Base-by-base conservation (phyloP, 257 asterid species). In the Solanum sparsipilum region DNA sequence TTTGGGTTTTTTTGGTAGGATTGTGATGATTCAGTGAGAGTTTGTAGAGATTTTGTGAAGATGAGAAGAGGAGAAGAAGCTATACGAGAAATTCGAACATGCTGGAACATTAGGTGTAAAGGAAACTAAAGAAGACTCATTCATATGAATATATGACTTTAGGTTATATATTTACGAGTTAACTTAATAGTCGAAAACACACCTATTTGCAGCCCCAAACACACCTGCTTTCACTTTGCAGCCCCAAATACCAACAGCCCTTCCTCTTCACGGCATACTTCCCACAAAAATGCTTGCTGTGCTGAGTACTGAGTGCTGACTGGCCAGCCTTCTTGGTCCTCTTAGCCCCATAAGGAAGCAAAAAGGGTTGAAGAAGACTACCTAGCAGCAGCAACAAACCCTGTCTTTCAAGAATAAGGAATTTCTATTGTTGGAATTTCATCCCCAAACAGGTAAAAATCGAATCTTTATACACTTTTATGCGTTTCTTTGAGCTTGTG, bases 51-150 rank as follows among this genome's bases (percentile, higher is more conserved):
- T 31, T 85, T 85, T 13, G 86, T n/a, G 9, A 5, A 25, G n/a
- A 27, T 1, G 8, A 39, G 84, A 76, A 78, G 20, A 78, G 52
- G 10, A 25, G 1, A 20, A 4, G 83, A 88, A 70, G 87, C 87
- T 70, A 78, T 12, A 29, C 89, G 93, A 67, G 79, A 87, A 79
- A 83, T 48, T 29, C 88, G 90, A 65, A 35, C 88, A 90, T 72
- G 86, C 88, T 72, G 87, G 90, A 91, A 86, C 95, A 94, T 56
- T 93, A 90, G 90, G n/a, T 39, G 11, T 4, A 13, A 6, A 38
- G 11, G 18, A 38, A 75, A 38, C 44, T 31, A 36, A n/a, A 75
- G 20, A n/a, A 23, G 25, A 39, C 18, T 36, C 23, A 75, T 11
- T 36, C 32, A 71, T 25, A 6, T 13, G 35, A 68, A 25, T 34